Percentiles rank a stretch among this genome's conserved stretches.
Conservation (phyloP, 768 basidiomycete genomes). For the Mycena galopus region DNA sequence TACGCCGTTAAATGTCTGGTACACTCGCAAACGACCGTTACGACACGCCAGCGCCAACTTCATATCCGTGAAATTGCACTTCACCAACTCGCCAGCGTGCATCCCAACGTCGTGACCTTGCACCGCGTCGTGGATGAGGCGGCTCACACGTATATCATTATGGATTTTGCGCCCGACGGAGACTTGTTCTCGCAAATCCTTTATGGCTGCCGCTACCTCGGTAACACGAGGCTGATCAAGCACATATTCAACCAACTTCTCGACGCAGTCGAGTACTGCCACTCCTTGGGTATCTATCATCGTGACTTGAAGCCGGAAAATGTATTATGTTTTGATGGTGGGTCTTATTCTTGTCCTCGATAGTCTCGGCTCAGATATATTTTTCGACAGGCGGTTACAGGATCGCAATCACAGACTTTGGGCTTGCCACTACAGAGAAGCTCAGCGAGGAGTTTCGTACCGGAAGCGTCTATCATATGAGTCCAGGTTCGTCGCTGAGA, state of each 20-base stretch:
- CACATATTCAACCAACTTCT: conserved; percentile 93
- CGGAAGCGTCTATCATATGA: conserved; percentile 99
- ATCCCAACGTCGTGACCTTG: conserved; percentile 88
- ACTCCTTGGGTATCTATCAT: conserved; percentile 92
- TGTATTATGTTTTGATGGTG: conserved; percentile 82
- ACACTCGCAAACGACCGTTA: conserved; percentile 56
- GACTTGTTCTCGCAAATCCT: conserved; percentile 95
- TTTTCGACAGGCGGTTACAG: conserved; percentile 64
- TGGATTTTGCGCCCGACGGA: conserved; percentile 93
- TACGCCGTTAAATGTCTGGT: conserved; percentile 95
- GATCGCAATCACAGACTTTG: conserved; percentile 94
- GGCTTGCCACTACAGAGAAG: conserved; percentile 90
- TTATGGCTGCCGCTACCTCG: conserved; percentile 81
- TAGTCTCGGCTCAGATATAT: neutral
- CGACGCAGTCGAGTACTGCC: conserved; percentile 94
- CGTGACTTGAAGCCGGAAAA: conserved; percentile 99
- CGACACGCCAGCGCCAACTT: conserved; percentile 74
- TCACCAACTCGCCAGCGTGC: conserved; percentile 80
- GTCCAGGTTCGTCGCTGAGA: conserved; percentile 73
- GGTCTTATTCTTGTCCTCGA: neutral
- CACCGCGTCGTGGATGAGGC: conserved; percentile 90
- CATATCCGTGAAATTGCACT: conserved; percentile 92
- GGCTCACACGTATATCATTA: conserved; percentile 87
- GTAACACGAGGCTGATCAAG: conserved; percentile 87
- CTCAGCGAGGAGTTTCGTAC: conserved; percentile 91